phyloP scores from a whole-genome alignment of 257 asterid genomes.

The Primulina eburnea region DNA sequence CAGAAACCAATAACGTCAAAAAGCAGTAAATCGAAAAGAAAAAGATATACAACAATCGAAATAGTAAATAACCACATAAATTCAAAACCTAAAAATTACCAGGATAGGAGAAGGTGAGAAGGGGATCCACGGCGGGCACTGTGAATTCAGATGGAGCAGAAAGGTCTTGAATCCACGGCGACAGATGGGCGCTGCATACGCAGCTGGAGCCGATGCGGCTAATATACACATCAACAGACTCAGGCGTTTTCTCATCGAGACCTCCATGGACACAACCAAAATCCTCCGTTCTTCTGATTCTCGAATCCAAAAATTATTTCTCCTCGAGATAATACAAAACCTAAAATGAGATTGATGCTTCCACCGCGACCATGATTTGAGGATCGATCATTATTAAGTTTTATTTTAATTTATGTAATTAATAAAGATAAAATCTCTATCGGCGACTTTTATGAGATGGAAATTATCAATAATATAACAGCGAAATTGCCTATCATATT shows the following conservation, averaged over 20 bases:
- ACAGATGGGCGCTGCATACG: slow-evolving; percentile 27
- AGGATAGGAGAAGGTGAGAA: slow-evolving; percentile 39
- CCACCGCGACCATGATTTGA: too few species aligned
- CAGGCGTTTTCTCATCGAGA: slow-evolving; percentile 28
- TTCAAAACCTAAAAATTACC: slow-evolving; percentile 26
- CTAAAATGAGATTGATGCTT: too few species aligned
- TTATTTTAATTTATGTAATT: too few species aligned
- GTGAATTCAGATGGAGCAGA: slow-evolving; percentile 47
- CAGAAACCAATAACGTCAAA: not conserved
- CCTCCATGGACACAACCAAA: slow-evolving; percentile 22
- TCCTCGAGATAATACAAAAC: too few species aligned
- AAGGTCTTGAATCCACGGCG: slow-evolving; percentile 31
- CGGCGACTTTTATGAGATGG: too few species aligned
- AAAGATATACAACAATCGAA: not conserved
- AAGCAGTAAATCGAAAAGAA: not conserved
- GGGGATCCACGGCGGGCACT: slow-evolving; percentile 43
- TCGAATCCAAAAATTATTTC: too few species aligned
- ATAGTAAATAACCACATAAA: too few species aligned
- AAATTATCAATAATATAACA: too few species aligned
- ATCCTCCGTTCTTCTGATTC: not conserved
- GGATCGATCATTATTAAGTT: too few species aligned
- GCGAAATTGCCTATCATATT: too few species aligned
- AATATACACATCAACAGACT: slow-evolving; percentile 31
- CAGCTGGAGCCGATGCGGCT: slow-evolving; percentile 28
- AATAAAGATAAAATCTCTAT: too few species aligned